phyloP scores from a whole-genome alignment of 352 stramenopile species.

The Aphanomyces cochlioides region DNA sequence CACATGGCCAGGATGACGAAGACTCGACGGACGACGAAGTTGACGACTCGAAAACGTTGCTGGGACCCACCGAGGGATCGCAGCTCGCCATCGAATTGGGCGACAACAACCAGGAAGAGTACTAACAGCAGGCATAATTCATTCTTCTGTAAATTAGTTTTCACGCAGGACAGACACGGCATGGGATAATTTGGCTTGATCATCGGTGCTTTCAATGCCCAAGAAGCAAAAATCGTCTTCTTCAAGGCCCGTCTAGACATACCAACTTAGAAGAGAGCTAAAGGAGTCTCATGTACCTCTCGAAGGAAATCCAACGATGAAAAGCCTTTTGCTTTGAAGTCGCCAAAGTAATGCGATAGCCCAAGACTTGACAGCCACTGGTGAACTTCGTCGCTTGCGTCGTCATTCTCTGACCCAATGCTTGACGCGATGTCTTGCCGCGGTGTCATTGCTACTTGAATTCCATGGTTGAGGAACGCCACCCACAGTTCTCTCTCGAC shows the following conservation, averaged over 20 bases:
- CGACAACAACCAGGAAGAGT: constrained; percentile 29
- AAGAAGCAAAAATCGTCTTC: constrained; percentile 82
- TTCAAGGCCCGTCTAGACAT: constrained; percentile 66
- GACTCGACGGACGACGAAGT: constrained; percentile 30
- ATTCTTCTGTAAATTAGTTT: not conserved
- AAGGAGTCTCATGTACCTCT: constrained; percentile 44
- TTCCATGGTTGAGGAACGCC: not conserved
- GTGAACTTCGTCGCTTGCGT: constrained; percentile 61
- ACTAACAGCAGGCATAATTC: not conserved
- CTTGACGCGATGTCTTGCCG: not conserved
- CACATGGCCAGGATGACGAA: not conserved
- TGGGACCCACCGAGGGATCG: not conserved
- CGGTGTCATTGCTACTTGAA: not conserved
- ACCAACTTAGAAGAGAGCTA: not conserved
- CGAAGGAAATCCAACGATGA: constrained; percentile 74
- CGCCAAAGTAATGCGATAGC: constrained; percentile 50
- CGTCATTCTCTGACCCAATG: constrained; percentile 7
- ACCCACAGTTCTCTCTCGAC: not conserved
- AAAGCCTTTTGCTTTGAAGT: constrained; percentile 75
- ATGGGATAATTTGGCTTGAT: not conserved
- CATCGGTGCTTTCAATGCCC: constrained; percentile 54
- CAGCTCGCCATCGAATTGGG: not conserved
- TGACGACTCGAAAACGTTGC: constrained; percentile 39
- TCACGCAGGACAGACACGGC: not conserved
- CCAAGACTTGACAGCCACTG: constrained; percentile 61